These are phyloP conservation scores for Pleurostoma richardsiae DNA, from an alignment of 2,329 filamentous ascomycete species.

Conservation along the genomic window DNA sequence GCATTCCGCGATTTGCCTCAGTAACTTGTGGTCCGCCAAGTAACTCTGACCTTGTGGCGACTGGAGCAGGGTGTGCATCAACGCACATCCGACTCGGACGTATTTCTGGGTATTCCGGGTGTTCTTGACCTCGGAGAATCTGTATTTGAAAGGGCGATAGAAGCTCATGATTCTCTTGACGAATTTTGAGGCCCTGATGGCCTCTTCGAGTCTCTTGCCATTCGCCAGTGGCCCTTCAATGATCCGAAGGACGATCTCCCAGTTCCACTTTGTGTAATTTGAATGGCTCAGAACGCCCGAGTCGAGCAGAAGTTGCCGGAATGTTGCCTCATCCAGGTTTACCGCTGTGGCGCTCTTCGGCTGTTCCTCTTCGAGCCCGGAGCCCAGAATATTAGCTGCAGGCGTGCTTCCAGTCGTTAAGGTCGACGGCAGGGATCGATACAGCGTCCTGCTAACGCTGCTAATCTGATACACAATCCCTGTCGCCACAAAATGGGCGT, in stretches of 20 bases:
- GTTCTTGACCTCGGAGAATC: constrained; percentile 85
- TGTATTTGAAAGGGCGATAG: constrained; percentile 93
- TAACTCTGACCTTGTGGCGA: constrained; percentile 81
- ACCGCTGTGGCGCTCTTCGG: constrained; percentile 43
- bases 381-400: constrained; percentile 27
- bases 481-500: constrained; percentile 74
- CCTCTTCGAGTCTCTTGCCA: constrained; percentile 88
- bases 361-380: constrained; percentile 47
- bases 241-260: constrained; percentile 85
- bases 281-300: constrained; percentile 83
- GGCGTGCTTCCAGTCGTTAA: constrained; percentile 20
- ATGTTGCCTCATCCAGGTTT: constrained; percentile 56
- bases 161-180: constrained; percentile 93
- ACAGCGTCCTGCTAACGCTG: constrained; percentile 89
- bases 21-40: constrained; percentile 83
- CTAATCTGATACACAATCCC: constrained; percentile 97
- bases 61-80: constrained; percentile 82
- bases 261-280: constrained; percentile 95
- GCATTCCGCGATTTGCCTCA: constrained; percentile 92
- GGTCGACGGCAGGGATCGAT: constrained; percentile 62
- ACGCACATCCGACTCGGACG: constrained; percentile 79
- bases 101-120: constrained; percentile 94
- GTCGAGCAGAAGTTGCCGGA: constrained; percentile 64
- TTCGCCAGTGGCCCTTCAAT: constrained; percentile 91
- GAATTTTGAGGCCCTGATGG: constrained; percentile 91